Evolutionary conservation across 2,329 filamentous ascomycete genomes (phyloP).

Genomic region (Penicillium sp.): DNA sequence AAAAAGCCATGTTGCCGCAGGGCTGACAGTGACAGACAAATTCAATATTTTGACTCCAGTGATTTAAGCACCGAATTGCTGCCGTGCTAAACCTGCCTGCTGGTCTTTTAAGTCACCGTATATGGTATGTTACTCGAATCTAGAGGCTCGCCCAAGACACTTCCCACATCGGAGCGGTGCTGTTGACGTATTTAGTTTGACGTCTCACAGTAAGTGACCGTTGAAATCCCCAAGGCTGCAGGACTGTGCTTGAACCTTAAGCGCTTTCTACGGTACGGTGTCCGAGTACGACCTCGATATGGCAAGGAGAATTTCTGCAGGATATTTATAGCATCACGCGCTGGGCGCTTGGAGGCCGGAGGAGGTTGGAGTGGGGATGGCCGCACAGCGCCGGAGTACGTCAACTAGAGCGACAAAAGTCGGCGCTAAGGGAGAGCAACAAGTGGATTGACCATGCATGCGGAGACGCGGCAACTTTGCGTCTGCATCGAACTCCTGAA

Average conservation of each 20-base stretch:
- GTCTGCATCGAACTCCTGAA: background rate
- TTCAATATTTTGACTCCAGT: too few relatives aligned
- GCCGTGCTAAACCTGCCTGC: too few relatives aligned
- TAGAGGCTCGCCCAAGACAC: background rate
- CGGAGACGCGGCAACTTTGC: constrained; percentile 1
- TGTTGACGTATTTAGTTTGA: background rate
- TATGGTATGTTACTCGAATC: background rate
- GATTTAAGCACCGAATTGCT: too few relatives aligned
- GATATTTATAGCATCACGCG: constrained; percentile 16
- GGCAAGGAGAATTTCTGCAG: background rate
- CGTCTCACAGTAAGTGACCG: background rate
- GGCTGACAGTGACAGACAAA: too few relatives aligned
- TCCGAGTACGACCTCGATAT: background rate
- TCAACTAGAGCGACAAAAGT: background rate
- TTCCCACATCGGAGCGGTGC: background rate
- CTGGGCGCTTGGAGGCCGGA: constrained; percentile 12
- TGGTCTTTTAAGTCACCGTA: background rate
- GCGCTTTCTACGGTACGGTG: background rate
- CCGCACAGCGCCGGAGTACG: background rate
- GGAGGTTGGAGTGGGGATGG: constrained; percentile 16
- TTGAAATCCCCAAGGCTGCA: background rate
- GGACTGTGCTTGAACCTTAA: background rate
- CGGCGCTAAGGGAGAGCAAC: background rate
- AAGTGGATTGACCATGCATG: constrained; percentile 6
- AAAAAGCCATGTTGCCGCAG: too few relatives aligned